Conservation (phyloP, 305 asterid species). For the Fraxinus platypoda region DNA sequence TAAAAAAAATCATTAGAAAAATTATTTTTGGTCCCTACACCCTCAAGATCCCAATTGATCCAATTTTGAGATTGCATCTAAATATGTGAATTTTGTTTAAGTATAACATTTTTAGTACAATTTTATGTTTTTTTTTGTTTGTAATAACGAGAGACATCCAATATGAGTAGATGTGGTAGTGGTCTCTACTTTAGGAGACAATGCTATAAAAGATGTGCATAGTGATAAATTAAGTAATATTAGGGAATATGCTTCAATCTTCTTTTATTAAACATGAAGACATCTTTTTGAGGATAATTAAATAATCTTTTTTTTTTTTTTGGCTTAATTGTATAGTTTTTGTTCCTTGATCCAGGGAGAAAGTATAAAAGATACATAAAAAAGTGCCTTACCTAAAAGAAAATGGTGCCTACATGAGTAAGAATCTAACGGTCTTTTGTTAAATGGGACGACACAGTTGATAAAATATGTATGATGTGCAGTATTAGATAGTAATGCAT, state of each 20-base stretch:
- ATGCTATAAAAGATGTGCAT: conserved; percentile 1
- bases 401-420: conserved; percentile 20
- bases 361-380: not conserved
- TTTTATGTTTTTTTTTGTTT: not conserved
- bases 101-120: not conserved
- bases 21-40: not conserved
- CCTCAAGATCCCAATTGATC: not conserved
- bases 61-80: not conserved
- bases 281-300: not conserved
- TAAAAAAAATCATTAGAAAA: not conserved
- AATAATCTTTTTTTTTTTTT: not conserved
- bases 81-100: not conserved
- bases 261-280: not conserved
- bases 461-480: conserved; percentile 1
- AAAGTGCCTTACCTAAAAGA: not conserved
- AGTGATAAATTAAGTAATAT: conserved; percentile 4
- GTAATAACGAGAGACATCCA: not conserved
- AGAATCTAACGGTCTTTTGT: conserved; percentile 21
- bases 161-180: conserved; percentile 20
- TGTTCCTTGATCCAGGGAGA: conserved; percentile 23
- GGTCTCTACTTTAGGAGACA: conserved; percentile 38
- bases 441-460: not conserved
- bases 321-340: conserved; percentile 5
- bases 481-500: not conserved
- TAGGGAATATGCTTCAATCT: conserved; percentile 12